Conservation (phyloP, 768 basidiomycete species). For the Tulasnella calospora region DNA sequence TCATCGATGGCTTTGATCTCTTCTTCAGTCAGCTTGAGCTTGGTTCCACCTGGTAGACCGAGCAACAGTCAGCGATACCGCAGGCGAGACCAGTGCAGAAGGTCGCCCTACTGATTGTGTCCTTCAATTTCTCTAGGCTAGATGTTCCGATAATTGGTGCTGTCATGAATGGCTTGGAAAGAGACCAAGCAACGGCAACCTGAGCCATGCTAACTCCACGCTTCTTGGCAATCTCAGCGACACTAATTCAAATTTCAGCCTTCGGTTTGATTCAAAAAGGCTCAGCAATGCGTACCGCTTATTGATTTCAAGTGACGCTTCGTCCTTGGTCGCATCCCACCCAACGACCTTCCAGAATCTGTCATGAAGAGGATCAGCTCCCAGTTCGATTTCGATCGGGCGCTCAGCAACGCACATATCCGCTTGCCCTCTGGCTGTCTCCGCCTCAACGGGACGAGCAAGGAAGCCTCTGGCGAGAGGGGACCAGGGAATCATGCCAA, state of each 20-base stretch:
- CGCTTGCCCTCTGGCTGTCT: not conserved
- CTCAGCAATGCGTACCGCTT: not conserved
- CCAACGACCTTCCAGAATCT: not conserved
- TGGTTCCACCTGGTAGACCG: not conserved
- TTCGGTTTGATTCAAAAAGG: not conserved
- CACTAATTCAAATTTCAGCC: not conserved
- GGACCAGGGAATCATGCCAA: slow-evolving; percentile 34
- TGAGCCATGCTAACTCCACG: not conserved
- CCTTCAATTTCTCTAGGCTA: not conserved
- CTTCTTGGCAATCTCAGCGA: not conserved
- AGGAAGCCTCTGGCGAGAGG: slow-evolving; percentile 32
- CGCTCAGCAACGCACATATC: not conserved
- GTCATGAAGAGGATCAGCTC: not conserved
- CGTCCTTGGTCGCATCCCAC: not conserved
- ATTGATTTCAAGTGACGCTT: not conserved
- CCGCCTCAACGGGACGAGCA: slow-evolving; percentile 28
- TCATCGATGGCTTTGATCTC: not conserved
- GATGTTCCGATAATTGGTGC: not conserved
- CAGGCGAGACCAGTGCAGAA: not conserved
- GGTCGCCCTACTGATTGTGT: not conserved
- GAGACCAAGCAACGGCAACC: not conserved
- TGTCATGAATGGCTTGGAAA: not conserved
- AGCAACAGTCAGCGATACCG: not conserved
- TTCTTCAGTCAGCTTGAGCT: not conserved
- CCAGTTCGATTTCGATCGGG: not conserved